These are phyloP conservation scores for Halophytophthora polymorphica DNA, from an alignment of 352 stramenopile genomes.

Conservation along the genomic window DNA sequence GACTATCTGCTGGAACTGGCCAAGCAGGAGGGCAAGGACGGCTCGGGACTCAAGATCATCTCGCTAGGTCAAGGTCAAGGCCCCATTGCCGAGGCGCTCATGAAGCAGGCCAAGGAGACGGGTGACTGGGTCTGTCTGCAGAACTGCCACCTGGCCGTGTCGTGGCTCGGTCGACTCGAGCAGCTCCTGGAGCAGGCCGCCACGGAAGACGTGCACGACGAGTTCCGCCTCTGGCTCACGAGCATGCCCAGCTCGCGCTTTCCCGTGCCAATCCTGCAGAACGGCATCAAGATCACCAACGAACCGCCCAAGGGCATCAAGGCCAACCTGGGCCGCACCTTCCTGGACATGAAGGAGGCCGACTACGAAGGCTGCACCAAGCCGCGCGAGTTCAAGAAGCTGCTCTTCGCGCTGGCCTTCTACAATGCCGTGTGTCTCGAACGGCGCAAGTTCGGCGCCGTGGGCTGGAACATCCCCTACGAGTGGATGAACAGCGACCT, in stretches of 20 bases:
- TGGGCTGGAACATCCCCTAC: constrained; percentile 96
- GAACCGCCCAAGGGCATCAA: constrained; percentile 91
- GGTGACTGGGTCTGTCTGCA: constrained; percentile 95
- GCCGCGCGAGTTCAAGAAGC: constrained; percentile 86
- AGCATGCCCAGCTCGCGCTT: constrained; percentile 91
- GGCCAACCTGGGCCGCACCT: constrained; percentile 91
- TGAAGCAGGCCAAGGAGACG: constrained; percentile 86
- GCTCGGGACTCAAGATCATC: constrained; percentile 88
- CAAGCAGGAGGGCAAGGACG: constrained; percentile 87
- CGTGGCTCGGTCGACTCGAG: constrained; percentile 87
- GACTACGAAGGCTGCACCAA: constrained; percentile 90
- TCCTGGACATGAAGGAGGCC: constrained; percentile 89
- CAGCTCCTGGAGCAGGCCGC: constrained; percentile 81
- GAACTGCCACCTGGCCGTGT: constrained; percentile 93
- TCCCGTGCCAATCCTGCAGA: constrained; percentile 92
- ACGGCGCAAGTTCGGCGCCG: constrained; percentile 91
- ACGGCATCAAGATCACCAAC: constrained; percentile 96
- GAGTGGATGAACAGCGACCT: constrained; percentile 96
- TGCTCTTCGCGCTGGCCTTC: constrained; percentile 91
- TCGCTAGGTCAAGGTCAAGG: constrained; percentile 94
- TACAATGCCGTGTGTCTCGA: constrained; percentile 95
- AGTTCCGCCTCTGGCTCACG: constrained; percentile 93
- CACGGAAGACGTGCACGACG: constrained; percentile 70
- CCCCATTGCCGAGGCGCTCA: constrained; percentile 88
- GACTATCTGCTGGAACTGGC: constrained; percentile 92